These are phyloP conservation scores for Irpex sp. DNA, from an alignment of 1,284 basidiomycete genomes.

Conservation along the genomic window DNA sequence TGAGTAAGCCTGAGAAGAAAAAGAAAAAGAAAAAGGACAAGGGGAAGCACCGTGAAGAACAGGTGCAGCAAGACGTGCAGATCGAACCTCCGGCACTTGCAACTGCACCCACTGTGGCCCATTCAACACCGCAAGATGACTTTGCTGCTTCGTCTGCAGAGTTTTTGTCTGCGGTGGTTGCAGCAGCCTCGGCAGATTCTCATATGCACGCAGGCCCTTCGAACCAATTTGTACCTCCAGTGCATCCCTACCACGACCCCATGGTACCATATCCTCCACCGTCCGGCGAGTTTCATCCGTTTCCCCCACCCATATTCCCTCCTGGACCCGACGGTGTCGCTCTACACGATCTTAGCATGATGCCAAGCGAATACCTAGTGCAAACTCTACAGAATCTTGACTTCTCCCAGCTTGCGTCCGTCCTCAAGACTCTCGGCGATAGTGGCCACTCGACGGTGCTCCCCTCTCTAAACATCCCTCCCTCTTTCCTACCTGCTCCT, in stretches of 20 bases:
- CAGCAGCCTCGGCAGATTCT: constrained; percentile 28
- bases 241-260: constrained; percentile 21
- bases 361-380: constrained; percentile 70
- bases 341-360: constrained; percentile 44
- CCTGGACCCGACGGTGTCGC: constrained; percentile 28
- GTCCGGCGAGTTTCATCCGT: constrained; percentile 22
- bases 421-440: constrained; percentile 60
- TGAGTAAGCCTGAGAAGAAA: constrained; percentile 29
- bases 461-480: constrained; percentile 25
- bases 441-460: constrained; percentile 37
- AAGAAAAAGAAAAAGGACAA: constrained; percentile 37
- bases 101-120: not conserved
- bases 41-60: constrained; percentile 26
- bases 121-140: constrained; percentile 23
- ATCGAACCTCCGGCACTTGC: constrained; percentile 8
- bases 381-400: constrained; percentile 70
- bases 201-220: constrained; percentile 12
- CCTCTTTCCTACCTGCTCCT: constrained; percentile 31
- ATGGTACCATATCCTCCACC: constrained; percentile 18
- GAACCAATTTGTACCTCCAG: constrained; percentile 9
- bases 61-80: constrained; percentile 18
- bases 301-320: constrained; percentile 26
- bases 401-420: constrained; percentile 61
- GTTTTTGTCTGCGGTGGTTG: constrained; percentile 46
- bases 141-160: constrained; percentile 34